Evolutionary conservation across 2,329 filamentous ascomycete species (phyloP).

Genomic region (Colletotrichum sp.): DNA sequence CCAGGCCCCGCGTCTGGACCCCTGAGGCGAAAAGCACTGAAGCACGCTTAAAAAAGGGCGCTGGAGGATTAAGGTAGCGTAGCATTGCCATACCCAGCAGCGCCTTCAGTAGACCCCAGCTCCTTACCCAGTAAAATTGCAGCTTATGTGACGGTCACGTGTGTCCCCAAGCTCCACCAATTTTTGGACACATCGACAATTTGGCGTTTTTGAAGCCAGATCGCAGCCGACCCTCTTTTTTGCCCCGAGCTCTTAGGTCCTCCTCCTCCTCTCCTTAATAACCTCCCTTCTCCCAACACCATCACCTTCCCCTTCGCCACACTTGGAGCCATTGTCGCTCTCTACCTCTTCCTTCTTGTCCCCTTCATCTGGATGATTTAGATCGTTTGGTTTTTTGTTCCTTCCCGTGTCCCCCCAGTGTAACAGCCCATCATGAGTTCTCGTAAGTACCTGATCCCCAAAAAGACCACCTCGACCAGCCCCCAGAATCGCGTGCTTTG

Average conservation of each 20-base stretch:
- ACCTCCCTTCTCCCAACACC: slow-evolving; percentile 31
- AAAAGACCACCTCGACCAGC: not conserved
- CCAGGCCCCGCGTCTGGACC: not conserved
- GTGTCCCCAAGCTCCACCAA: slow-evolving; percentile 28
- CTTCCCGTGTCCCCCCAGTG: slow-evolving; percentile 29
- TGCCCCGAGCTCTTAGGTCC: slow-evolving; percentile 25
- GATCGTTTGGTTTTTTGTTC: slow-evolving; percentile 30
- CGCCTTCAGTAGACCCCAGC: not conserved
- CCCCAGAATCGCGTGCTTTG: slow-evolving; percentile 7
- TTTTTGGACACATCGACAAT: slow-evolving; percentile 52
- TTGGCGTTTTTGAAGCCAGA: slow-evolving; percentile 48
- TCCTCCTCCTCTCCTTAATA: slow-evolving; percentile 38
- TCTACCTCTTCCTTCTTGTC: slow-evolving; percentile 31
- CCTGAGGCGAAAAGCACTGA: not conserved
- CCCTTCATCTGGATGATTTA: slow-evolving; percentile 41
- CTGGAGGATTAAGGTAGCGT: not conserved
- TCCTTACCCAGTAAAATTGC: not conserved
- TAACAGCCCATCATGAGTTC: slow-evolving; percentile 55
- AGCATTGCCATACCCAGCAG: not conserved
- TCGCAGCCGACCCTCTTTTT: slow-evolving; percentile 30
- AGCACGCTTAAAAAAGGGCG: not conserved
- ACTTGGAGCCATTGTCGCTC: slow-evolving; percentile 29
- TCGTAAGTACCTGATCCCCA: slow-evolving; percentile 45
- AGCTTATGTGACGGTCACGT: slow-evolving; percentile 31
- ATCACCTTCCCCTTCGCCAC: slow-evolving; percentile 34